phyloP scores from a whole-genome alignment of 305 asterid genomes.

The Fraxinus velutina region DNA sequence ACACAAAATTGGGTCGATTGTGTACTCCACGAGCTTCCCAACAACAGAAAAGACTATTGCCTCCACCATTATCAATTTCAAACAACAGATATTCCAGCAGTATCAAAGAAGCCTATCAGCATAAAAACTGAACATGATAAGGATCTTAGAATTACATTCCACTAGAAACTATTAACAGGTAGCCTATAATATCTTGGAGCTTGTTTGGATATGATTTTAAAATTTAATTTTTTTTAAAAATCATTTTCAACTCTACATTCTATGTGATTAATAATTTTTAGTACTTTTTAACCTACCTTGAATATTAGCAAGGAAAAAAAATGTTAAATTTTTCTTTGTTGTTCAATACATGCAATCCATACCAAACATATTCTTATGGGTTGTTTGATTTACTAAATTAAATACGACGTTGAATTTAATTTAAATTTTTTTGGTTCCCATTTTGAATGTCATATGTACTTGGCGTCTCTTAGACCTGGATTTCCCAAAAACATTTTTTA shows the following conservation, averaged over 20 bases:
- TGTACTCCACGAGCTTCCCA: constrained; percentile 4
- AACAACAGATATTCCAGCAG: background rate
- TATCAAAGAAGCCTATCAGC: background rate
- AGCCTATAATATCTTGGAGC: background rate
- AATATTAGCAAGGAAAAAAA: too few species aligned
- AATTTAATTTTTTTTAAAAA: too few species aligned
- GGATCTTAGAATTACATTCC: background rate
- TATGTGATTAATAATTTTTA: background rate
- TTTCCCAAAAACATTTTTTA: too few species aligned
- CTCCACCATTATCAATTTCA: constrained; percentile 9
- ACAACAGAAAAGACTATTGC: background rate
- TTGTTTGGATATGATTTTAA: background rate
- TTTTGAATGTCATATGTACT: too few species aligned
- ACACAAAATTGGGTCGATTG: constrained; percentile 2
- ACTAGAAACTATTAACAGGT: background rate
- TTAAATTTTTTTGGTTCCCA: too few species aligned
- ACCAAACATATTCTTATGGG: too few species aligned
- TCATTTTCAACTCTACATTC: background rate
- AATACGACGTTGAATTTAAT: too few species aligned
- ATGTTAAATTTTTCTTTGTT: too few species aligned
- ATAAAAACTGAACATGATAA: background rate
- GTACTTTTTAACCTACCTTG: background rate
- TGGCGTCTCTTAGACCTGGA: too few species aligned
- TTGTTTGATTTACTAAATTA: too few species aligned
- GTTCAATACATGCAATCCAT: too few species aligned